Evolutionary conservation across 2,329 filamentous ascomycete genomes (phyloP).

Genomic region (Sphaerulina vaccinii): DNA sequence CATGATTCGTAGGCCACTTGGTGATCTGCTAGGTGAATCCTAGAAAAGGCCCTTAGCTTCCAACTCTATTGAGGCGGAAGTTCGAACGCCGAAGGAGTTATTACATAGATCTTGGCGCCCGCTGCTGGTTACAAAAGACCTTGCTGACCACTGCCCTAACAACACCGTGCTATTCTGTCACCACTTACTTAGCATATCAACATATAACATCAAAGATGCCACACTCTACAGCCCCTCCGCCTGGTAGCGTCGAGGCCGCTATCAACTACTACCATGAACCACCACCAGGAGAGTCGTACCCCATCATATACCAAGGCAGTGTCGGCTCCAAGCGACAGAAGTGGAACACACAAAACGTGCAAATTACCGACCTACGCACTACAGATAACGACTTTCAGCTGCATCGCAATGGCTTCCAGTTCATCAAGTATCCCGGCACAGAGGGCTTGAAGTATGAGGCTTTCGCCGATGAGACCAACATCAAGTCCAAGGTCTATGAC

Average conservation of each 20-base stretch:
- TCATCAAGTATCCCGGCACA: constrained; percentile 5
- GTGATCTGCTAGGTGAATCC: not conserved
- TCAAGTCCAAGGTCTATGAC: not conserved
- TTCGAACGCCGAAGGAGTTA: not conserved
- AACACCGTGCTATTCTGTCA: not conserved
- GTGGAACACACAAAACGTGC: not conserved
- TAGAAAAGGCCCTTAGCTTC: not conserved
- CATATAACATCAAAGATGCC: not conserved
- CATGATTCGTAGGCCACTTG: not conserved
- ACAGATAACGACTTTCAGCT: constrained; percentile 10
- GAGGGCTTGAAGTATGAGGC: constrained; percentile 8
- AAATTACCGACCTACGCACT: constrained; percentile 7
- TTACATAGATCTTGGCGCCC: not conserved
- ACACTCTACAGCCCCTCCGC: constrained; percentile 5
- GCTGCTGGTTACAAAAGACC: not conserved
- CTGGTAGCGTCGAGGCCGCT: not conserved
- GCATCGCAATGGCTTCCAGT: constrained; percentile 11
- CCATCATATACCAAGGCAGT: not conserved
- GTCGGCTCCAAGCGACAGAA: constrained; percentile 9
- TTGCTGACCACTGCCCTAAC: not conserved
- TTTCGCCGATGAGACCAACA: not conserved
- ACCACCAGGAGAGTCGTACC: not conserved
- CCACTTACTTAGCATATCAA: not conserved
- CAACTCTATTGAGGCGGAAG: not conserved
- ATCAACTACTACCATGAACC: constrained; percentile 14